Conservation (phyloP, 495 filamentous ascomycete species). For the Melanomma pulvis-pyrius region DNA sequence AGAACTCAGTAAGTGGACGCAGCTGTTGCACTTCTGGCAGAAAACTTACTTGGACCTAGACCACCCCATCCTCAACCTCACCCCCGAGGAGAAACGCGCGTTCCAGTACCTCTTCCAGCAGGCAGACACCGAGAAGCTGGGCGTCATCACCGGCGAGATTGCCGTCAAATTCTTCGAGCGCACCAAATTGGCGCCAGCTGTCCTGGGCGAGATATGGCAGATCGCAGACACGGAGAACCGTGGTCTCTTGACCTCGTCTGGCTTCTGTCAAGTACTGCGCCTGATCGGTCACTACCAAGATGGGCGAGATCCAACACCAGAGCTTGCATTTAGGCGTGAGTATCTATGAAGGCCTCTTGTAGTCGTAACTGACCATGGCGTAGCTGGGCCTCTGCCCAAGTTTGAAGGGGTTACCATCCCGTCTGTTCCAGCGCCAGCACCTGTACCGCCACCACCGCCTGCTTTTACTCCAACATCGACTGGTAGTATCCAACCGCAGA, state of each 20-base stretch:
- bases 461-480: constrained; percentile 30
- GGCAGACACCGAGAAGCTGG: constrained; percentile 84
- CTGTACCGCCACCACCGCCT: constrained; percentile 30
- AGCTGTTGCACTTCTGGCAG: neutral
- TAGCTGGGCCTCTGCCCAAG: constrained; percentile 82
- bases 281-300: constrained; percentile 96
- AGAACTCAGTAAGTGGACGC: constrained; percentile 32
- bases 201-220: constrained; percentile 98
- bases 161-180: constrained; percentile 98
- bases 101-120: constrained; percentile 89
- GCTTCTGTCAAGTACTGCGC: constrained; percentile 87
- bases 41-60: constrained; percentile 26
- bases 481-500: constrained; percentile 62
- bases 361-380: constrained; percentile 29
- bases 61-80: constrained; percentile 78
- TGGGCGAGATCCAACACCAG: constrained; percentile 74
- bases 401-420: constrained; percentile 74
- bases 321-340: constrained; percentile 71
- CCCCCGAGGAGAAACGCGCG: constrained; percentile 86
- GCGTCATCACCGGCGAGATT: constrained; percentile 94
- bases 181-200: constrained; percentile 79
- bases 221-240: constrained; percentile 96
- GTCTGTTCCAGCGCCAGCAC: constrained; percentile 34
- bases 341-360: constrained; percentile 1
- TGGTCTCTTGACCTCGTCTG: constrained; percentile 85